phyloP scores from a whole-genome alignment of 2,329 filamentous ascomycete genomes.

The Hirsutella thompsonii region DNA sequence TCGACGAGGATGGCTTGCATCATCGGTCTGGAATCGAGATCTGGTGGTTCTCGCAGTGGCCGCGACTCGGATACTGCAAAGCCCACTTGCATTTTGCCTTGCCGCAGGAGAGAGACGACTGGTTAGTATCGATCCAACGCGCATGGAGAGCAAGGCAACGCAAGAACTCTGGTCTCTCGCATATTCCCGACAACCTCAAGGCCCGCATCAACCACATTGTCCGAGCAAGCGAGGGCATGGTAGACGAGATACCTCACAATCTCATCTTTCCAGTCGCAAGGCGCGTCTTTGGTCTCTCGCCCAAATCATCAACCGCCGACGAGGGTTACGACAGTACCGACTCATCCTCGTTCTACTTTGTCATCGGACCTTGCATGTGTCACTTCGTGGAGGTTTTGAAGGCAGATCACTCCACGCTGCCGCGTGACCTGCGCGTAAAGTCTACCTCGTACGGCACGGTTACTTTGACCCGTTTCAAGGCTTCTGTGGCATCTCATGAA shows the following conservation, averaged over 20 bases:
- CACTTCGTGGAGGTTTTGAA: slow-evolving; percentile 37
- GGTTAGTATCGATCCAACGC: slow-evolving; percentile 32
- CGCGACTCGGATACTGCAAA: slow-evolving; percentile 31
- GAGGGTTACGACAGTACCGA: slow-evolving; percentile 34
- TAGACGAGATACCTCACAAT: slow-evolving; percentile 14
- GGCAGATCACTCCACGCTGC: slow-evolving; percentile 25
- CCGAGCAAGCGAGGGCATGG: slow-evolving; percentile 24
- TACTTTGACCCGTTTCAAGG: slow-evolving; percentile 36
- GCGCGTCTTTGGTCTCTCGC: slow-evolving; percentile 25
- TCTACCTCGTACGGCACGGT: slow-evolving; percentile 39
- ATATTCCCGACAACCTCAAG: slow-evolving; percentile 33
- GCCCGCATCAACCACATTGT: slow-evolving; percentile 32
- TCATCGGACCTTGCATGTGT: slow-evolving; percentile 39
- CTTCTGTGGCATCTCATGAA: slow-evolving; percentile 36
- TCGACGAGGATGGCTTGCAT: slow-evolving; percentile 35
- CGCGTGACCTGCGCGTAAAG: slow-evolving; percentile 34
- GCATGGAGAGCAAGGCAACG: slow-evolving; percentile 25
- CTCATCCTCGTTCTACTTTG: slow-evolving; percentile 39
- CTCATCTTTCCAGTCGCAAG: slow-evolving; percentile 40
- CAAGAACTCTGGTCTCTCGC: slow-evolving; percentile 19
- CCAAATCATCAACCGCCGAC: slow-evolving; percentile 26
- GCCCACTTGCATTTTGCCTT: slow-evolving; percentile 35
- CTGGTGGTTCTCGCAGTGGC: slow-evolving; percentile 38
- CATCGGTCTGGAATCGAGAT: slow-evolving; percentile 40
- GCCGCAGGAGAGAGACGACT: slow-evolving; percentile 35